A percentile compares a stretch with the other conserved stretches of the same genome.
phyloP scores from a whole-genome alignment of 352 stramenopile species.

The Pythium scleroteichum region DNA sequence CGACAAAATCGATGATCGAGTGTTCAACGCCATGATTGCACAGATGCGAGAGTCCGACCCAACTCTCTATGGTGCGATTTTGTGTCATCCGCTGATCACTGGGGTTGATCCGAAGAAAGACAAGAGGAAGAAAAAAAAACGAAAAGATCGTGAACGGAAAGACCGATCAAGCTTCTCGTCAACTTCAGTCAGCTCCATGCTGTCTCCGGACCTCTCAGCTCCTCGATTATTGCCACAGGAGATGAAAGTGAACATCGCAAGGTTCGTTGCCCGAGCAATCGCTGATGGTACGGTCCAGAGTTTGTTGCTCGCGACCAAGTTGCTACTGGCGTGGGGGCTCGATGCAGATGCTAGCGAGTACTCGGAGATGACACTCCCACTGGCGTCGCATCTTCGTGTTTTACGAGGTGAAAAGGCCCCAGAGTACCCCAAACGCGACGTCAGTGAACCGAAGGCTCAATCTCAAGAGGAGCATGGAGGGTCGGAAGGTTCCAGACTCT shows the following conservation, averaged over 20 bases:
- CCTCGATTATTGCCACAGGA: constrained; percentile 54
- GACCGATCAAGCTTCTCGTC: constrained; percentile 47
- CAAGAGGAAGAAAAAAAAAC: constrained; percentile 85
- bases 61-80: constrained; percentile 78
- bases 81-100: constrained; percentile 83
- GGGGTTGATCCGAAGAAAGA: constrained; percentile 78
- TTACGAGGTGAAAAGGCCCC: constrained; percentile 69
- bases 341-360: constrained; percentile 26
- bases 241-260: constrained; percentile 62
- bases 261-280: constrained; percentile 77
- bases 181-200: constrained; percentile 48
- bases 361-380: constrained; percentile 37
- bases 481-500: background rate
- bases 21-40: constrained; percentile 76
- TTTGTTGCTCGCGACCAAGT: constrained; percentile 70
- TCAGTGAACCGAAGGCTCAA: background rate
- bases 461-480: background rate
- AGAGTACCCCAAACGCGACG: constrained; percentile 36
- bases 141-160: constrained; percentile 79
- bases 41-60: constrained; percentile 80
- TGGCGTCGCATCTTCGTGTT: constrained; percentile 74
- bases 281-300: constrained; percentile 76
- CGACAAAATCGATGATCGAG: constrained; percentile 72
- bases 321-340: constrained; percentile 58
- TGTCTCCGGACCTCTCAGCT: constrained; percentile 66